phyloP scores from a whole-genome alignment of 768 basidiomycete species.

The Thelephora ganbajun region DNA sequence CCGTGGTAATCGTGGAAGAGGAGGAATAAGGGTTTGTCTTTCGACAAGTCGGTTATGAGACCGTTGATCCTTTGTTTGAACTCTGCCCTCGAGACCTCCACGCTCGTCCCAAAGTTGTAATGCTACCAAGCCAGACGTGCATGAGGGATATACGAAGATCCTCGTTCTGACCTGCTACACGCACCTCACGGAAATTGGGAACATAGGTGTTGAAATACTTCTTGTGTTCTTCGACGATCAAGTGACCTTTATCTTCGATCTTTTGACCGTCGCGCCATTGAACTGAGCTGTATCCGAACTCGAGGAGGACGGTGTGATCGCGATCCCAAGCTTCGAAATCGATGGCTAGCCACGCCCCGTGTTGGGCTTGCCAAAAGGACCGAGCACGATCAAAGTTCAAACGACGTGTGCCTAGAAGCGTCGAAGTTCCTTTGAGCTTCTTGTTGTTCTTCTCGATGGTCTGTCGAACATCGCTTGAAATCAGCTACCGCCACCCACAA shows the following conservation, averaged over 20 bases:
- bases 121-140: constrained; percentile 22
- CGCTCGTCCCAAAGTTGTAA: constrained; percentile 54
- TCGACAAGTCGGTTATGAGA: constrained; percentile 26
- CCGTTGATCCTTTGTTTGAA: constrained; percentile 39
- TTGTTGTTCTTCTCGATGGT: constrained; percentile 73
- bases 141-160: neutral
- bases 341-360: constrained; percentile 61
- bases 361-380: constrained; percentile 43
- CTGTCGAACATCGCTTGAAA: constrained; percentile 21
- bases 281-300: constrained; percentile 65
- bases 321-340: constrained; percentile 81
- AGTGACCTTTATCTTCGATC: constrained; percentile 36
- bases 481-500: neutral
- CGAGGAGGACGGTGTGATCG: constrained; percentile 61
- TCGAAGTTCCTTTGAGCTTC: constrained; percentile 50
- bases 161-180: neutral
- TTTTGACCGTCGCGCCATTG: constrained; percentile 39
- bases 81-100: constrained; percentile 31
- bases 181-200: constrained; percentile 32
- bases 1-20: constrained; percentile 70
- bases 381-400: constrained; percentile 57
- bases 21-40: constrained; percentile 52
- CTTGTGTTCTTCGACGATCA: constrained; percentile 53
- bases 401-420: constrained; percentile 39
- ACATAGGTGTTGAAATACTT: constrained; percentile 53